A percentile compares a stretch with the other conserved stretches of the same genome.
Evolutionary conservation across 805 yeast genomes (phyloP).

Genomic region (Tetrapisispora fleetii): DNA sequence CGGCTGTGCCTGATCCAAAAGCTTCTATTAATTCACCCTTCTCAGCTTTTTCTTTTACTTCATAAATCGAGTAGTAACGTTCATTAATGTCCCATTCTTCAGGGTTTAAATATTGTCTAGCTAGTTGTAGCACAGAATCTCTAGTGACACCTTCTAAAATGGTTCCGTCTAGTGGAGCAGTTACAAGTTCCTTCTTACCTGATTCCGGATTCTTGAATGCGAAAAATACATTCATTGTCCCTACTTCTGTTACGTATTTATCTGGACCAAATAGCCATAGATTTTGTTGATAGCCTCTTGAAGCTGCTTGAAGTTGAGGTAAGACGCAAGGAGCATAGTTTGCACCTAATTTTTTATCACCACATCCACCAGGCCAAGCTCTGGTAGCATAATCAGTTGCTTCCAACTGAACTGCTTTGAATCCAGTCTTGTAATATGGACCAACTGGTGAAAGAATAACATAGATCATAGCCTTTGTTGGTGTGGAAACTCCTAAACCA

Average conservation of each 20-base stretch:
- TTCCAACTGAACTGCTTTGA: slow-evolving; percentile 88
- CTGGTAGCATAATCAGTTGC: slow-evolving; percentile 94
- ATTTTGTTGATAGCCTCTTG: slow-evolving; percentile 90
- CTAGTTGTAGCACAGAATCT: slow-evolving; percentile 71
- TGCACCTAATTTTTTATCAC: slow-evolving; percentile 93
- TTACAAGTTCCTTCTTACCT: slow-evolving; percentile 84
- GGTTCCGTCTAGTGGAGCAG: slow-evolving; percentile 96
- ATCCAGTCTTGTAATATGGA: slow-evolving; percentile 90
- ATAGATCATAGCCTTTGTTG: slow-evolving; percentile 70
- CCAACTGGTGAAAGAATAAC: slow-evolving; percentile 95
- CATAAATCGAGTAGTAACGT: slow-evolving; percentile 73
- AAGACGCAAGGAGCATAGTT: slow-evolving; percentile 93
- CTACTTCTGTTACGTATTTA: slow-evolving; percentile 84
- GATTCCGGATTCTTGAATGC: slow-evolving; percentile 65
- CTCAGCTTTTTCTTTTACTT: slow-evolving; percentile 65
- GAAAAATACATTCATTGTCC: slow-evolving; percentile 93
- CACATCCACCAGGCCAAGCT: slow-evolving; percentile 99
- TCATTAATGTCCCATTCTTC: slow-evolving; percentile 77
- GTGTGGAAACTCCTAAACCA: slow-evolving; percentile 78
- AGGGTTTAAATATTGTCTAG: slow-evolving; percentile 64
- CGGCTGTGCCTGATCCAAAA: slow-evolving; percentile 97
- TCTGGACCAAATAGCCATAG: slow-evolving; percentile 93
- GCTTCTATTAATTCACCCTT: slow-evolving; percentile 87
- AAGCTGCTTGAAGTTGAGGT: slow-evolving; percentile 86
- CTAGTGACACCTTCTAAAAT: slow-evolving; percentile 95